Conservation (phyloP, 352 stramenopile genomes). For the Pythium phragmitis region DNA sequence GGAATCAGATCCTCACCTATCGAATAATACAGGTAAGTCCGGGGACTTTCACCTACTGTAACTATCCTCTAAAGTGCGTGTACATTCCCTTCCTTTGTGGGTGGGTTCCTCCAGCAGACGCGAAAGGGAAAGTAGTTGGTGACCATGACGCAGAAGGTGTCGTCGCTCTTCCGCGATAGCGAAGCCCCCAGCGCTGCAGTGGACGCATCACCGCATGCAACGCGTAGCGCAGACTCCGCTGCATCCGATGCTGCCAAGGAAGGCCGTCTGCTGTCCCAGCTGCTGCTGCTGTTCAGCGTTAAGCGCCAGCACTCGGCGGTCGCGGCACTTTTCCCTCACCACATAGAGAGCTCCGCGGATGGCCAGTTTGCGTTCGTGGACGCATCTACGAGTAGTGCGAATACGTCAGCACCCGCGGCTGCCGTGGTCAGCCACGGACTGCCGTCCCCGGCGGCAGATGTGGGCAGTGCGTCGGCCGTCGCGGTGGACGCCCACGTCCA, state of each 20-base stretch:
- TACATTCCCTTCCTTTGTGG: neutral
- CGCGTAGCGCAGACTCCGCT: slow-evolving; percentile 11
- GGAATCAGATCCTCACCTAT: neutral
- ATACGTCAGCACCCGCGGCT: neutral
- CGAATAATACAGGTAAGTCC: neutral
- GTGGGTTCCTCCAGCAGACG: neutral
- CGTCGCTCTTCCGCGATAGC: slow-evolving; percentile 25
- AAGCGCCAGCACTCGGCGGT: slow-evolving; percentile 29
- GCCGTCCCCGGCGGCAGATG: slow-evolving; percentile 10
- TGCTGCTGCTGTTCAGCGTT: slow-evolving; percentile 43
- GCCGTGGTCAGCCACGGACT: slow-evolving; percentile 18
- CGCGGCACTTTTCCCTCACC: slow-evolving; percentile 22
- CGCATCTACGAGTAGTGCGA: neutral
- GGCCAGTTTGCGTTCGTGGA: slow-evolving; percentile 20
- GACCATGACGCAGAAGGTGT: slow-evolving; percentile 26
- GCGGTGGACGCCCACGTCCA: slow-evolving; percentile 19
- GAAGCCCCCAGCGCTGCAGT: slow-evolving; percentile 12
- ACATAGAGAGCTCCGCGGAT: slow-evolving; percentile 19
- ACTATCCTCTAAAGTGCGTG: neutral
- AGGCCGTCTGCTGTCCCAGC: slow-evolving; percentile 42
- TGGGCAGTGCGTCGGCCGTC: neutral
- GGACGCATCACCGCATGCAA: neutral
- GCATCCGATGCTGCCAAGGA: slow-evolving; percentile 30
- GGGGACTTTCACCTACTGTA: neutral
- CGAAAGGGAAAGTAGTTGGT: neutral